A percentile compares a stretch with the other conserved stretches of the same genome.
Conservation (phyloP, 306 rosid genomes). For the Rosa rugosa region DNA sequence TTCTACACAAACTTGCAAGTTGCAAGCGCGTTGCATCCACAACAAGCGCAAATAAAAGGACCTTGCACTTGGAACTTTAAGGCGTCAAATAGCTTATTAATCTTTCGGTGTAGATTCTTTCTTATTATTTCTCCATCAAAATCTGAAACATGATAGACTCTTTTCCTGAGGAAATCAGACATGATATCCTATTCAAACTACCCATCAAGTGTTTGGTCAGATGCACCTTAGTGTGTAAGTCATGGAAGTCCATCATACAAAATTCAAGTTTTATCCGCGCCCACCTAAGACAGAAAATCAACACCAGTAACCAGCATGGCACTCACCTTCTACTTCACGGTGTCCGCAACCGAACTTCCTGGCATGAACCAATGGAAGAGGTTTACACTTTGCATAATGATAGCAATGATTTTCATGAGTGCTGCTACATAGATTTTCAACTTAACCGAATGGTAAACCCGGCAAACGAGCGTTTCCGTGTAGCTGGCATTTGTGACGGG, state of each 20-base stretch:
- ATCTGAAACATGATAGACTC: neutral
- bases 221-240: neutral
- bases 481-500: neutral
- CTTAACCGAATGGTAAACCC: neutral
- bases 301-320: neutral
- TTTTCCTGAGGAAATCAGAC: neutral
- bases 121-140: too few species aligned
- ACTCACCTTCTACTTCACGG: neutral
- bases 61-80: too few species aligned
- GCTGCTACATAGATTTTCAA: neutral
- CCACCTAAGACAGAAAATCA: neutral
- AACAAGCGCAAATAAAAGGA: too few species aligned
- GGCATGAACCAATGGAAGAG: neutral
- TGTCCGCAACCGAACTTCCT: neutral
- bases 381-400: neutral
- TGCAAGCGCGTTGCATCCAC: too few species aligned
- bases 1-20: too few species aligned
- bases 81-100: too few species aligned
- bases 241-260: neutral
- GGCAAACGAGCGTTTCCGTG: neutral
- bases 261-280: neutral
- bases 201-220: neutral
- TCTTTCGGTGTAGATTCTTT: too few species aligned
- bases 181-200: neutral
- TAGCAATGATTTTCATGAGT: neutral